Conservation (phyloP, 495 filamentous ascomycete species). For the Penicillium coprophilum region DNA sequence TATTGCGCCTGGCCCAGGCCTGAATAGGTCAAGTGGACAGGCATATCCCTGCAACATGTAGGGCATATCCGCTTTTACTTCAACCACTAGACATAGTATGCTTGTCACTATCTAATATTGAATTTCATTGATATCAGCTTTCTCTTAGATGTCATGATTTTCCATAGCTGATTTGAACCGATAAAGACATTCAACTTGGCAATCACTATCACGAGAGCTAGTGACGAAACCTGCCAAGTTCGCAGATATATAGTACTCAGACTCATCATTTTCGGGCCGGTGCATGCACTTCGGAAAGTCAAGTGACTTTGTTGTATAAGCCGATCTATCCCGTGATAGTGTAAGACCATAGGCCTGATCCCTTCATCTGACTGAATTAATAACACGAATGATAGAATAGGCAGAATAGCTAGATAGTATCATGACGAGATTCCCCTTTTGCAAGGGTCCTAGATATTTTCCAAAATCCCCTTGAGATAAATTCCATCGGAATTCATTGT, state of each 20-base stretch:
- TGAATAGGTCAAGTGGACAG: background rate
- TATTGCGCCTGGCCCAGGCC: background rate
- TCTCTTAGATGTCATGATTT: too few relatives aligned
- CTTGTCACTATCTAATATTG: background rate
- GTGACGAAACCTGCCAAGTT: background rate
- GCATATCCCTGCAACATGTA: background rate
- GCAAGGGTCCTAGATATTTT: background rate
- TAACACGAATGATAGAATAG: too few relatives aligned
- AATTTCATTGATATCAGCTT: background rate
- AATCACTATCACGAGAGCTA: background rate
- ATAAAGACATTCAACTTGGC: too few relatives aligned
- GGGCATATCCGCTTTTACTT: background rate
- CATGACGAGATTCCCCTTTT: background rate
- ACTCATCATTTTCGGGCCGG: background rate
- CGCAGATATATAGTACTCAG: background rate
- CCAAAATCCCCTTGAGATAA: background rate
- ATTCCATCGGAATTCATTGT: constrained; percentile 3
- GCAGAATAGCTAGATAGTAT: background rate
- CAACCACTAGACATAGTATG: background rate
- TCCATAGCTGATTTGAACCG: too few relatives aligned
- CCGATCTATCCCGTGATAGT: constrained; percentile 6
- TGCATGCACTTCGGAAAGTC: background rate
- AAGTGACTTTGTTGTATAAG: constrained; percentile 1
- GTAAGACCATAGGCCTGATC: background rate
- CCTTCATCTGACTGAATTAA: constrained; percentile 3